Conservation (phyloP, 768 basidiomycete genomes). For the Lentinula sp. region DNA sequence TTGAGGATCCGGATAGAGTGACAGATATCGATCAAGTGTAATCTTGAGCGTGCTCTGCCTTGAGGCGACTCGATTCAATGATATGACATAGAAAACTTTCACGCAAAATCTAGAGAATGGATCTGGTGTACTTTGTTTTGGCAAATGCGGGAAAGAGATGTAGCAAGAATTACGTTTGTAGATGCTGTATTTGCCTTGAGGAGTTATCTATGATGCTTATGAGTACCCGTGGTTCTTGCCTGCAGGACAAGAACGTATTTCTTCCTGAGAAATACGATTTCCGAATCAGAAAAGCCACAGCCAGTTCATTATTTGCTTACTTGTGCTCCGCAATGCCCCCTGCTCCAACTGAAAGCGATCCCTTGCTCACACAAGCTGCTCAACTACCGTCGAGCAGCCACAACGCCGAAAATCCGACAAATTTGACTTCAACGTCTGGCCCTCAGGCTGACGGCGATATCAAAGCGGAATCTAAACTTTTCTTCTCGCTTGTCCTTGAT, state of each 20-base stretch:
- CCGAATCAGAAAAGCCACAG: not conserved
- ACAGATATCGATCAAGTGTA: not conserved
- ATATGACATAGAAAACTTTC: not conserved
- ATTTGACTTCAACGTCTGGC: slow-evolving; percentile 11
- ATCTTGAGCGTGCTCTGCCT: slow-evolving; percentile 39
- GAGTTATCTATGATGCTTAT: not conserved
- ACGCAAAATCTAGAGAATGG: not conserved
- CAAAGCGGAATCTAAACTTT: slow-evolving; percentile 21
- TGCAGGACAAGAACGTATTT: not conserved
- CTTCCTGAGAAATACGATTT: not conserved
- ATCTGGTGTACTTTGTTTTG: not conserved
- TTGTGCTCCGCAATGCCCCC: not conserved
- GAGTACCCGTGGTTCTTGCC: not conserved
- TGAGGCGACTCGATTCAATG: slow-evolving; percentile 30
- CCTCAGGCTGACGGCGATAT: slow-evolving; percentile 8
- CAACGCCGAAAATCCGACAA: slow-evolving; percentile 5
- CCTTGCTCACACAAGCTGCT: slow-evolving; percentile 15
- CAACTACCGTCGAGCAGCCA: not conserved
- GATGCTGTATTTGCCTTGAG: not conserved
- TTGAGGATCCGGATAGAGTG: not conserved
- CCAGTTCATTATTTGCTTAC: not conserved
- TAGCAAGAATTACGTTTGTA: not conserved
- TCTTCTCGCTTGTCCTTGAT: slow-evolving; percentile 45
- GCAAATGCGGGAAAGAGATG: not conserved
- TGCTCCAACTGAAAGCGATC: slow-evolving; percentile 23